These are phyloP conservation scores for Sphagnum fallax DNA, from an alignment of 228 moss, liverwort and hornwort genomes.

Conservation along the genomic window DNA sequence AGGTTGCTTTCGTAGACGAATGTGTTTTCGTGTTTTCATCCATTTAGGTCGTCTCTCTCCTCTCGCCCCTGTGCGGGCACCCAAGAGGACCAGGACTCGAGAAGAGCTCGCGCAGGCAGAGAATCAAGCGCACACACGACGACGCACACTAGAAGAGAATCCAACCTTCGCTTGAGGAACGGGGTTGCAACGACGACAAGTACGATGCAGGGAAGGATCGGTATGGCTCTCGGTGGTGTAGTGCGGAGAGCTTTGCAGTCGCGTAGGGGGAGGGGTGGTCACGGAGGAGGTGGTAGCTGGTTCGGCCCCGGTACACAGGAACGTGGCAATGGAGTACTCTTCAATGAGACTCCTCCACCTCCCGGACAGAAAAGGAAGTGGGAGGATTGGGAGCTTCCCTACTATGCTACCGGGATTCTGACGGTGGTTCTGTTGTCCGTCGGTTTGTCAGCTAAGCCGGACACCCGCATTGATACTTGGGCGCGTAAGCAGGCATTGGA, in stretches of 20 bases:
- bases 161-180: too few relatives aligned
- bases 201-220: conserved; percentile 10
- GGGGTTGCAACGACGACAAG: background rate
- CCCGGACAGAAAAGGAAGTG: conserved; percentile 76
- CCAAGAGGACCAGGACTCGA: too few relatives aligned
- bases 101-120: too few relatives aligned
- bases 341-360: conserved; percentile 66
- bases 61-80: too few relatives aligned
- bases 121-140: too few relatives aligned
- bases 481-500: conserved; percentile 70
- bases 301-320: conserved; percentile 82
- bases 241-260: conserved; percentile 11
- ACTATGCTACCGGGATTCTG: conserved; percentile 67
- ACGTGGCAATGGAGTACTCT: conserved; percentile 65
- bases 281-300: conserved; percentile 76
- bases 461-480: conserved; percentile 80
- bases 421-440: conserved; percentile 56
- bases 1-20: too few relatives aligned
- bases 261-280: conserved; percentile 17
- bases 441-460: conserved; percentile 59
- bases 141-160: too few relatives aligned
- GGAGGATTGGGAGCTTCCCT: conserved; percentile 98
- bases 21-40: too few relatives aligned
- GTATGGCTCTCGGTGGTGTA: conserved; percentile 9
- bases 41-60: too few relatives aligned